Evolutionary conservation across 305 asterid genomes (phyloP).

Genomic region (Lippia alba): DNA sequence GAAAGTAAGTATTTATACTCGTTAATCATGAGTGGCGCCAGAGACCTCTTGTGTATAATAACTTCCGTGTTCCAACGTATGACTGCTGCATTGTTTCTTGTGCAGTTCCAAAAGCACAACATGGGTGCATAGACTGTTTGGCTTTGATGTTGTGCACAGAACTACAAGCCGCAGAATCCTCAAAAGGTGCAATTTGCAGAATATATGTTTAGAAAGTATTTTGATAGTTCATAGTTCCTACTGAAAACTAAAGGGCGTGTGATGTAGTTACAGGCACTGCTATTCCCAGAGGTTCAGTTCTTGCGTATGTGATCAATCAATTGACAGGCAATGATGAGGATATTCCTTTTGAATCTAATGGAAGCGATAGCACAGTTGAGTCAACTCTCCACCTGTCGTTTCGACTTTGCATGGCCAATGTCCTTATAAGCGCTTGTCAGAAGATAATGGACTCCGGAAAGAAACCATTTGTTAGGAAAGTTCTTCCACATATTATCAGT

Average conservation of each 20-base stretch:
- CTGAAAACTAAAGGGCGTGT: slow-evolving; percentile 21
- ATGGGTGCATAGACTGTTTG: slow-evolving; percentile 93
- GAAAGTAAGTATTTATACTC: slow-evolving; percentile 56
- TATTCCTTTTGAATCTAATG: slow-evolving; percentile 39
- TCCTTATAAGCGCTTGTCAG: slow-evolving; percentile 88
- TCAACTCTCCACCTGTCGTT: slow-evolving; percentile 50
- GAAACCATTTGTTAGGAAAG: slow-evolving; percentile 60
- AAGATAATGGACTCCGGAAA: slow-evolving; percentile 65
- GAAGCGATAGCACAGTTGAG: slow-evolving; percentile 36
- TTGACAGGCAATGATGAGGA: slow-evolving; percentile 43
- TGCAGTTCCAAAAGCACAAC: slow-evolving; percentile 89
- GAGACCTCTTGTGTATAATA: too few species aligned
- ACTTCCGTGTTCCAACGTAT: neutral
- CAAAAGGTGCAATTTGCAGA: slow-evolving; percentile 37
- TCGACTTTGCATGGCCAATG: slow-evolving; percentile 90
- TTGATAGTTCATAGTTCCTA: slow-evolving; percentile 14
- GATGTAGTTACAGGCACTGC: slow-evolving; percentile 47
- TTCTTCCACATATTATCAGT: slow-evolving; percentile 56
- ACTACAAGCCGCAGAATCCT: slow-evolving; percentile 52
- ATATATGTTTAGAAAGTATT: neutral
- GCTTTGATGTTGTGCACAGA: slow-evolving; percentile 84
- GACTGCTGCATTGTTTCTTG: slow-evolving; percentile 24
- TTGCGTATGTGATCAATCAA: slow-evolving; percentile 57
- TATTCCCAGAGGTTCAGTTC: slow-evolving; percentile 46
- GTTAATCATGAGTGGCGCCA: too few species aligned